A percentile compares a stretch with the other conserved stretches of the same genome.
Conservation (phyloP, 805 yeast genomes). For the Metschnikowia reukaufii region DNA sequence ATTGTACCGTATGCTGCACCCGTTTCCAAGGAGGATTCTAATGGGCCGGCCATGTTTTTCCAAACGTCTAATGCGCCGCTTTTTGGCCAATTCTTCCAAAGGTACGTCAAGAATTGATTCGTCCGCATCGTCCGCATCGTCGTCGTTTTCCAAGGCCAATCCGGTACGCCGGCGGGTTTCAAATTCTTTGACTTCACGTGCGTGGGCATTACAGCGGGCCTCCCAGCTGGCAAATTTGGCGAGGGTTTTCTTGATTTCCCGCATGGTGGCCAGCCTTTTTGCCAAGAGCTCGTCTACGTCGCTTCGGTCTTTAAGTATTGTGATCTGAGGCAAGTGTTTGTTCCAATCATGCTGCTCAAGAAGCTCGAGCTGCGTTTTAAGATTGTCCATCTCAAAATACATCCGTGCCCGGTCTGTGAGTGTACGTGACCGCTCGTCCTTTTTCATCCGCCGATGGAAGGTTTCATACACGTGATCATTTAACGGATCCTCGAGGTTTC, state of each 20-base stretch:
- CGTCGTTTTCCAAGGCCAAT: no score
- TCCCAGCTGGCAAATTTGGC: constrained; percentile 41
- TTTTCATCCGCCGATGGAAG: constrained; percentile 60
- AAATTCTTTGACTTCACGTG: constrained; percentile 23
- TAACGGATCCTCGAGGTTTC: constrained; percentile 38
- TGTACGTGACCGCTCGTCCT: constrained; percentile 62
- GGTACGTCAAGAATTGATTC: constrained; percentile 23
- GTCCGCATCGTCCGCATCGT: constrained; percentile 24
- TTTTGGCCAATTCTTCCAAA: constrained; percentile 23
- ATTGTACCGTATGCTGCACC: constrained; percentile 12
- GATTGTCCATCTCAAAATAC: constrained; percentile 56
- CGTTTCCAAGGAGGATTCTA: constrained; percentile 17
- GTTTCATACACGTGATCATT: constrained; percentile 42
- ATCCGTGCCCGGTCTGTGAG: constrained; percentile 54
- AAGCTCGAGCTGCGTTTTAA: constrained; percentile 44
- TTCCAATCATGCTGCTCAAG: constrained; percentile 48
- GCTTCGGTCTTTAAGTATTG: constrained; percentile 47
- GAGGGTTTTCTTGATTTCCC: constrained; percentile 43
- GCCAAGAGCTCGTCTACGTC: constrained; percentile 50
- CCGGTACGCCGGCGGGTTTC: constrained; percentile 13
- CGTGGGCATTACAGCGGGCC: constrained; percentile 29
- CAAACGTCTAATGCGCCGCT: constrained; percentile 22
- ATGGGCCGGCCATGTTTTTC: constrained; percentile 13
- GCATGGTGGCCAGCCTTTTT: constrained; percentile 53
- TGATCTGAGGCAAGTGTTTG: constrained; percentile 44